Conservation (phyloP, 2,329 filamentous ascomycete species). For the Aspergillus sp. region DNA sequence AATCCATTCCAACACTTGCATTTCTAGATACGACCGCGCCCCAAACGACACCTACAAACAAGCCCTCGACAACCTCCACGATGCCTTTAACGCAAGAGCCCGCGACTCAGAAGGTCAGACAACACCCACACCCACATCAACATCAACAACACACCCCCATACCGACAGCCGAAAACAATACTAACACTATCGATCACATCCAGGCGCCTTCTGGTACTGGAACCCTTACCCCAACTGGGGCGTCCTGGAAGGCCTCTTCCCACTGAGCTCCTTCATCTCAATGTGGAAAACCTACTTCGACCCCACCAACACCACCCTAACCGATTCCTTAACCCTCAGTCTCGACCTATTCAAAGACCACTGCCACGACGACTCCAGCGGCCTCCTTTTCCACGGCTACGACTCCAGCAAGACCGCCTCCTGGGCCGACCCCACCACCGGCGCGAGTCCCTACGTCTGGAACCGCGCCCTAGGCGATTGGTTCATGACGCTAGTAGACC, state of each 20-base stretch:
- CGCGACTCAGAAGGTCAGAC: conserved; percentile 19
- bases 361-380: conserved; percentile 43
- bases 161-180: too few relatives aligned
- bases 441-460: conserved; percentile 57
- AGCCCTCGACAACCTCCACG: conserved; percentile 19
- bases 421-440: conserved; percentile 55
- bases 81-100: conserved; percentile 23
- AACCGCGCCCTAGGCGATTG: conserved; percentile 59
- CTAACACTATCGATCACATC: too few relatives aligned
- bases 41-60: conserved; percentile 13
- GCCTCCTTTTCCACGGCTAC: conserved; percentile 57
- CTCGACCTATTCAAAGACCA: conserved; percentile 50
- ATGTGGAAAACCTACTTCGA: conserved; percentile 33
- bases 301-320: conserved; percentile 41
- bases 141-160: too few relatives aligned
- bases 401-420: conserved; percentile 51
- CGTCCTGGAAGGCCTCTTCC: conserved; percentile 58
- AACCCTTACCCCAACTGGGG: conserved; percentile 52
- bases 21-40: conserved; percentile 17
- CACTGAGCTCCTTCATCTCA: conserved; percentile 25
- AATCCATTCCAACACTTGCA: background rate
- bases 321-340: conserved; percentile 50
- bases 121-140: background rate
- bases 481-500: conserved; percentile 53
- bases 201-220: conserved; percentile 27